Percentiles rank a stretch among this genome's conserved stretches.
Conservation (phyloP, 2,329 filamentous ascomycete species). For the Thermothelomyces thermophilus region DNA sequence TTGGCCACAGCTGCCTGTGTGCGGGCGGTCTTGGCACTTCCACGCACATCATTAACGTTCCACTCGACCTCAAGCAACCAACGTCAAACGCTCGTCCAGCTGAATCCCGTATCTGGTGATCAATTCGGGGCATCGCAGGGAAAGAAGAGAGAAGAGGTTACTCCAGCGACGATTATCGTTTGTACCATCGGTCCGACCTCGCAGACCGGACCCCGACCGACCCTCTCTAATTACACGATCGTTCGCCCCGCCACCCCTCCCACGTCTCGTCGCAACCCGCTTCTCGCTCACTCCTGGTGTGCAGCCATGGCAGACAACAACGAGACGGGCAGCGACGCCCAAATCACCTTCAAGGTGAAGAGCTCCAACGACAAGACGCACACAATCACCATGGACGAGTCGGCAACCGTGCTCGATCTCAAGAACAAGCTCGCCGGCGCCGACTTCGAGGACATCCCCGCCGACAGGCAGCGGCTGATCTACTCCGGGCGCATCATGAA, state of each 20-base stretch:
- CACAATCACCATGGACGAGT: slow-evolving; percentile 69
- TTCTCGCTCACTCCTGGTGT: background rate
- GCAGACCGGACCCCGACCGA: background rate
- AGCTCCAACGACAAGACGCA: slow-evolving; percentile 87
- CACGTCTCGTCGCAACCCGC: background rate
- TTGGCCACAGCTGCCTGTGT: background rate
- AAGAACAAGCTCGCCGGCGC: slow-evolving; percentile 79
- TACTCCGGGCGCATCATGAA: slow-evolving; percentile 97
- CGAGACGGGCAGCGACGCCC: slow-evolving; percentile 56
- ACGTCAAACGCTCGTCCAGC: background rate
- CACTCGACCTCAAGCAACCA: background rate
- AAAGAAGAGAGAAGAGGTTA: no score
- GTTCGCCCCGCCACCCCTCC: background rate
- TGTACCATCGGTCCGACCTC: no score
- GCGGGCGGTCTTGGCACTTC: slow-evolving; percentile 9
- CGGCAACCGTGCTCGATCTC: slow-evolving; percentile 73
- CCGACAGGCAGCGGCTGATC: slow-evolving; percentile 87
- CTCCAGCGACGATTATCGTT: no score
- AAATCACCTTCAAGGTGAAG: slow-evolving; percentile 95
- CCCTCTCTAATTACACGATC: background rate
- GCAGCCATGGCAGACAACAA: slow-evolving; percentile 58
- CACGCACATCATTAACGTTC: slow-evolving; percentile 11
- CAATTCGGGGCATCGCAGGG: background rate
- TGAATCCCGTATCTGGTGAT: background rate
- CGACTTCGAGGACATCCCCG: slow-evolving; percentile 80